Evolutionary conservation across 305 asterid species (phyloP), one percentile per base, ranked within the genome.

Genomic region (Euphrasia arctica): DNA sequence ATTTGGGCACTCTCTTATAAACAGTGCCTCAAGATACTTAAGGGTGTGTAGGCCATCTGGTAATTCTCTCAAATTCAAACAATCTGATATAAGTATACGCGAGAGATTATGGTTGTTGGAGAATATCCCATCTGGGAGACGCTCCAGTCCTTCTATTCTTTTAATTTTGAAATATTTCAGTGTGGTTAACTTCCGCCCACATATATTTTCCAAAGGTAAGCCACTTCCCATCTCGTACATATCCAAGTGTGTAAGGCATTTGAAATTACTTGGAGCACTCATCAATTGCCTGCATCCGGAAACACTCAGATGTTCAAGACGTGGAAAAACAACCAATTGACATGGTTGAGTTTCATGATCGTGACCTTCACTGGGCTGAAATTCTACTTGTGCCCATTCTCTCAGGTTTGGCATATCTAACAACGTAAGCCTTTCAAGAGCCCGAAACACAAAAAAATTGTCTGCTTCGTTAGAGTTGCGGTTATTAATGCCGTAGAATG

Each of bases 211-310:
- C 64, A 74, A 34, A 1, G 63, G 65, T 22, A 60, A 9, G 41
- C 18, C 15, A 15, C 34, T 52, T 4, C 45, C 58, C 27, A 66
- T 52, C 0, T 18, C 4, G 2, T n/a, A 43, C 27, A 75, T 36
- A 2, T 2, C 0, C 52, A 75, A 14, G 36, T 47, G 10, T 47
- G 45, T 59, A 3, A 71, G 70, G 28, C 66, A 22, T 10, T 66
- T 54, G 51, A 75, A 70, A 48, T 69, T 58, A 54, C 42, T 64
- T 10, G 74, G 72, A 54, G 54, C 54, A n/a, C 14, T 52, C 9
- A 5, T 57, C 62, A 78, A 45, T 13, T 43, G 9, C 8, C 2
- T 22, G 62, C 78, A 75, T 0, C 9, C 0, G 0, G 0, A 0
- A 15, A 78, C 54, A 1, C 0, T 1, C 71, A 67, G 51, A 2